Evolutionary conservation across 306 rosid genomes (phyloP), one percentile per base, ranked within the genome.

Genomic region (Cicer yamashitae): DNA sequence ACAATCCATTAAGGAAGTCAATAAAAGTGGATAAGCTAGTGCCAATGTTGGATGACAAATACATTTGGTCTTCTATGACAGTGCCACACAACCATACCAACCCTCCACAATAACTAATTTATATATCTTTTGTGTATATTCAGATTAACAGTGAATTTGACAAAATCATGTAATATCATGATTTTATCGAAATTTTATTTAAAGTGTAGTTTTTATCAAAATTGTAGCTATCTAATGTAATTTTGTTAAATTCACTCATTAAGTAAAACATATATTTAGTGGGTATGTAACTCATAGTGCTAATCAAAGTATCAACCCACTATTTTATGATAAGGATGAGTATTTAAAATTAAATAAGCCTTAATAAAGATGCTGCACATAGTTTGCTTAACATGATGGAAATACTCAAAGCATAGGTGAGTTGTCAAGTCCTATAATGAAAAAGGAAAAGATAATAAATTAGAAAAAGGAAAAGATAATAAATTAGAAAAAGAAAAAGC

Each of bases 331-430:
- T 81, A 78, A 84, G 77, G 79, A 78, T 40, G 44, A 51, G 71
- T 11, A 76, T 77, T 72, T 76, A 71, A 77, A 25, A 38, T 41
- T 52, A 64, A 15, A 53, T 71, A 78, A 57, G 43, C 61, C 34
- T 34, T 43, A 52, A n/a, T 47, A 77, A 82, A 88, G 79, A 70
- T 85, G 77, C 73, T 67, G 41, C 84, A 73, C 85, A 48, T 72
- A 83, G 88, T 58, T 90, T 86, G 93, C 93, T 91, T 93, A 86
- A 75, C 70, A 67, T 58, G 86, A 83, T 44, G 93, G 90, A 63
- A 86, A 85, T 63, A 75, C 91, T 78, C 54, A 58, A 78, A 60
- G 44, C 67, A 68, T 41, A 40, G 83, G 83, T 76, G 96, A 88
- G 98, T 85, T 91, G 93, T 88, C 93, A 72, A 72, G 79, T 86